phyloP scores from a whole-genome alignment of 129 eudicot species.

The Tagetes erecta region DNA sequence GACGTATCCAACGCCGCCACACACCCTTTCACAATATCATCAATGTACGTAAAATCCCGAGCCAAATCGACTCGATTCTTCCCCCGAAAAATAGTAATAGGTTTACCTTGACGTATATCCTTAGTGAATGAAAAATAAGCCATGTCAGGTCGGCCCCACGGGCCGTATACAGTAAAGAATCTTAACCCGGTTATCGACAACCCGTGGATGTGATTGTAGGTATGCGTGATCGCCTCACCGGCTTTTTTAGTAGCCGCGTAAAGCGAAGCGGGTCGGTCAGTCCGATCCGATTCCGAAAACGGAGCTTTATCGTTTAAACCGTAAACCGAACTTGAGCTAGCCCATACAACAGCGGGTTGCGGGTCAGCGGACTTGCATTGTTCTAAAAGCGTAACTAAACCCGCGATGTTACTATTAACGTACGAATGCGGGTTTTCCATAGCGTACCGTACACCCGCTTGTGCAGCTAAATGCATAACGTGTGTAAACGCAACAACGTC shows the following conservation, averaged over 20 bases:
- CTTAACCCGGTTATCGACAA: constrained; percentile 56
- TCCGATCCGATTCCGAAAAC: constrained; percentile 55
- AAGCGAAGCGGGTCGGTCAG: constrained; percentile 58
- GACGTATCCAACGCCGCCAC: constrained; percentile 53
- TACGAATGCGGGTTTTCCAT: constrained; percentile 60
- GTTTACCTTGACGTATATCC: constrained; percentile 44
- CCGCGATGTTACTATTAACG: constrained; percentile 54
- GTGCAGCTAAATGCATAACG: constrained; percentile 68
- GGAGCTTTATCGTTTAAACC: constrained; percentile 57
- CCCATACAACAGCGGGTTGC: constrained; percentile 60
- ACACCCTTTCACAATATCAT: constrained; percentile 68
- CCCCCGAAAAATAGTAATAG: constrained; percentile 52
- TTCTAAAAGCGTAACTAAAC: constrained; percentile 48
- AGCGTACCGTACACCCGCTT: constrained; percentile 67
- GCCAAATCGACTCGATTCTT: constrained; percentile 60
- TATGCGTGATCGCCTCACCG: constrained; percentile 58
- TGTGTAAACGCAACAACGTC: constrained; percentile 53
- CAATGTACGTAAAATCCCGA: constrained; percentile 60
- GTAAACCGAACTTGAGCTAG: constrained; percentile 61
- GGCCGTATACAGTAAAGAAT: constrained; percentile 60
- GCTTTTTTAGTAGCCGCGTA: constrained; percentile 68
- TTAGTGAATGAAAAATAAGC: constrained; percentile 53
- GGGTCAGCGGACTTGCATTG: constrained; percentile 48
- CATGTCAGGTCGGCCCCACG: constrained; percentile 74
- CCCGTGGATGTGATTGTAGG: constrained; percentile 57